Evolutionary conservation across 1,284 basidiomycete species (phyloP).

Genomic region (Dichomitus squalens): DNA sequence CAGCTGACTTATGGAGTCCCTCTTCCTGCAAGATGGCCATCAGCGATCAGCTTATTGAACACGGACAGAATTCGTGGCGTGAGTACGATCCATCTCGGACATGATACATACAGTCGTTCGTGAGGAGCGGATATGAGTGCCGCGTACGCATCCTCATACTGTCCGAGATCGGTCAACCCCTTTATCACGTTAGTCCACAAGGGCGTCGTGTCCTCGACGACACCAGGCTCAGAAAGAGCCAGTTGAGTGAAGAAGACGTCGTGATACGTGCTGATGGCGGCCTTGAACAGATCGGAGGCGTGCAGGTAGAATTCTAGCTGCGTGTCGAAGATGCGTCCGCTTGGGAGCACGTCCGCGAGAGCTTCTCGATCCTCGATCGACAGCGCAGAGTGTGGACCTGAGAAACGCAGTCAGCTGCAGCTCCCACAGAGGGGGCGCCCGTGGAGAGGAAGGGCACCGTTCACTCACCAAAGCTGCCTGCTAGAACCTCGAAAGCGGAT

Average conservation of each 20-base stretch:
- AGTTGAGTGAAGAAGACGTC: conserved; percentile 77
- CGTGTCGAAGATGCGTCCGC: conserved; percentile 55
- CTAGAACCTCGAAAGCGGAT: conserved; percentile 72
- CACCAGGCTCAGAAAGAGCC: conserved; percentile 70
- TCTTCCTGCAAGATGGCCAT: conserved; percentile 54
- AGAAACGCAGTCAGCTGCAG: not conserved
- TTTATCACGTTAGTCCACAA: conserved; percentile 83
- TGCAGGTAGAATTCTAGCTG: conserved; percentile 80
- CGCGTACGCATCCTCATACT: conserved; percentile 87
- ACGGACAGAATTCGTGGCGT: not conserved
- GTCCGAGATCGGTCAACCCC: conserved; percentile 70
- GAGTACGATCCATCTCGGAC: not conserved
- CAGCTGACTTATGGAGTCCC: conserved; percentile 78
- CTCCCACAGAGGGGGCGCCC: conserved; percentile 1
- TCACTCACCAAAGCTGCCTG: conserved; percentile 74
- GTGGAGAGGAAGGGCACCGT: not conserved
- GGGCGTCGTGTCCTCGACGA: conserved; percentile 55
- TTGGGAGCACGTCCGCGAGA: conserved; percentile 64
- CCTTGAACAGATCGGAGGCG: conserved; percentile 73
- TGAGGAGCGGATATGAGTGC: conserved; percentile 75
- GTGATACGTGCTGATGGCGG: conserved; percentile 53
- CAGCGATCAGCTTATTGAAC: not conserved
- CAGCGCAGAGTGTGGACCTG: conserved; percentile 57
- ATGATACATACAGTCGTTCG: conserved; percentile 69
- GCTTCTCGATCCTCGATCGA: conserved; percentile 65